These are phyloP conservation scores for Leptographium galeiforme DNA, from an alignment of 2,329 filamentous ascomycete genomes.

Conservation along the genomic window DNA sequence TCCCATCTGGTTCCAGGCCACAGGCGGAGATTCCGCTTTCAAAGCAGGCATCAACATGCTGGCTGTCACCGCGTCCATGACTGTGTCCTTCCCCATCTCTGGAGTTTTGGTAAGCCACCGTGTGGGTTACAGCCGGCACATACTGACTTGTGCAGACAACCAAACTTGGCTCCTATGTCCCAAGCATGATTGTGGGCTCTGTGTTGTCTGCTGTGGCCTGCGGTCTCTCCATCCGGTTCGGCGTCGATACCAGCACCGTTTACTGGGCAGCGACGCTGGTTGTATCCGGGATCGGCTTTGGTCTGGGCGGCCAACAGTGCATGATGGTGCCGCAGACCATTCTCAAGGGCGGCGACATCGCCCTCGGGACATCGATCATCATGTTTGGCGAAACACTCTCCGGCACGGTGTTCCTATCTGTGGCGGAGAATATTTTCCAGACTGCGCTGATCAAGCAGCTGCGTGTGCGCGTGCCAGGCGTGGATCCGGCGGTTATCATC, in stretches of 20 bases:
- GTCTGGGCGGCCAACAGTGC: slow-evolving; percentile 44
- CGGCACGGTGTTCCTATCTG: slow-evolving; percentile 38
- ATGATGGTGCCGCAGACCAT: slow-evolving; percentile 43
- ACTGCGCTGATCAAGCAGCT: too few species aligned
- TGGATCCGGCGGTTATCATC: too few species aligned
- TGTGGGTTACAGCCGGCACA: slow-evolving; percentile 18
- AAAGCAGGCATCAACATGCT: slow-evolving; percentile 45
- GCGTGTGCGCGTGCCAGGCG: too few species aligned
- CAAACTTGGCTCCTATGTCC: slow-evolving; percentile 43
- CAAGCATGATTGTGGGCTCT: slow-evolving; percentile 38
- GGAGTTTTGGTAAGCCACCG: slow-evolving; percentile 18
- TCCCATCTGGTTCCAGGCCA: slow-evolving; percentile 36
- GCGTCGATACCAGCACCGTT: slow-evolving; percentile 28
- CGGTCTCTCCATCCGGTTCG: slow-evolving; percentile 45
- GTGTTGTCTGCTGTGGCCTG: slow-evolving; percentile 36
- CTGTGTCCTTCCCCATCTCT: slow-evolving; percentile 27
- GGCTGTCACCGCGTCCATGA: slow-evolving; percentile 39
- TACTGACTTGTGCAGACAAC: slow-evolving; percentile 11
- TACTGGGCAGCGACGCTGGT: slow-evolving; percentile 50
- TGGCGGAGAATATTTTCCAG: slow-evolving; percentile 26
- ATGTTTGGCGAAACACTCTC: slow-evolving; percentile 48
- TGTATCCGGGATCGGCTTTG: slow-evolving; percentile 45
- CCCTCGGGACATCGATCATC: slow-evolving; percentile 39
- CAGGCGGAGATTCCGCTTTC: slow-evolving; percentile 36
- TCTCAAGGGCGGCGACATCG: slow-evolving; percentile 36